These are phyloP conservation scores for Proliferodiscus dingleyae DNA, from an alignment of 2,329 filamentous ascomycete species.

Conservation along the genomic window DNA sequence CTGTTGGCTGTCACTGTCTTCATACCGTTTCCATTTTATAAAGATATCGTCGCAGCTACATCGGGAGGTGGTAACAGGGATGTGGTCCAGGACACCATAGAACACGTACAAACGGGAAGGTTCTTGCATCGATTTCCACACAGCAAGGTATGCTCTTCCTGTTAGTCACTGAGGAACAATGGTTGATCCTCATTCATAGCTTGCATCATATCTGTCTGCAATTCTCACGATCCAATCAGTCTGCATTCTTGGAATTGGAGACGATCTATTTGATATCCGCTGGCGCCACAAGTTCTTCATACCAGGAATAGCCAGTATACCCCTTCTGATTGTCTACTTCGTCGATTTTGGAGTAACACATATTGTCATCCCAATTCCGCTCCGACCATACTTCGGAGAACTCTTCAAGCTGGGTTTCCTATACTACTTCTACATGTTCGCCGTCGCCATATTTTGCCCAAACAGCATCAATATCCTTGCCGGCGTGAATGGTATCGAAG, in stretches of 20 bases:
- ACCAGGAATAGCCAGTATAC: constrained; percentile 86
- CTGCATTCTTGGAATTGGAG: constrained; percentile 84
- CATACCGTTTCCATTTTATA: constrained; percentile 96
- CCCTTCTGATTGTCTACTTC: constrained; percentile 94
- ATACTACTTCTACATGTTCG: constrained; percentile 97
- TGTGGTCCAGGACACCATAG: constrained; percentile 55
- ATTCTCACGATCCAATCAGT: constrained; percentile 89
- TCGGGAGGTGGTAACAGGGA: constrained; percentile 91
- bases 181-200: constrained; percentile 43
- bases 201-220: constrained; percentile 91
- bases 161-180: not conserved
- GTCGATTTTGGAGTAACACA: constrained; percentile 97
- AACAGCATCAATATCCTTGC: constrained; percentile 99
- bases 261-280: constrained; percentile 95
- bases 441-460: constrained; percentile 92
- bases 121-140: constrained; percentile 90
- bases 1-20: constrained; percentile 84
- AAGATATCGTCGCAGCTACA: constrained; percentile 92
- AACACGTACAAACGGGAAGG: constrained; percentile 62
- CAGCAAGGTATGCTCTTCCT: constrained; percentile 62
- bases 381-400: constrained; percentile 74
- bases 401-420: constrained; percentile 75
- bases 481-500: constrained; percentile 97
- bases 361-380: constrained; percentile 81
- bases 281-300: constrained; percentile 99